Evolutionary conservation across 331 rosid genomes (phyloP).

Genomic region (Spiraea crenata): DNA sequence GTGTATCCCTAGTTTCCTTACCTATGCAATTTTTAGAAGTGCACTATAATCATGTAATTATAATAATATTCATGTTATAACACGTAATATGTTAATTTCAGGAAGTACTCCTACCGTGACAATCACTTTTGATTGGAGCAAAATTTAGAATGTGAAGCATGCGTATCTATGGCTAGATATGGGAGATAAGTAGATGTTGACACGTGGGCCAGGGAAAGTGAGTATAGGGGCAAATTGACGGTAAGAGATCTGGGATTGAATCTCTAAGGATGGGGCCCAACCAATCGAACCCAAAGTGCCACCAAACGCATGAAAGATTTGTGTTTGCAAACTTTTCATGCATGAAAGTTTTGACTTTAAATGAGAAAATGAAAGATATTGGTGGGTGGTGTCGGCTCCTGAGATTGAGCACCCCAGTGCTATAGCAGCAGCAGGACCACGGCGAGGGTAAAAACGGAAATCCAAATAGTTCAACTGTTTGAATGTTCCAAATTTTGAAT

Average conservation of each 20-base stretch:
- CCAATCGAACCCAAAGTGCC: neutral
- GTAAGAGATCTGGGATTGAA: constrained; percentile 27
- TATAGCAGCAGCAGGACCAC: neutral
- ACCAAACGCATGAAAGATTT: constrained; percentile 2
- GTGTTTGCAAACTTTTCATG: constrained; percentile 24
- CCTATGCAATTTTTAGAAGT: no score
- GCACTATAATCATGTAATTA: no score
- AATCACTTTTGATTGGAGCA: constrained; percentile 1
- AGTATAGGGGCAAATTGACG: constrained; percentile 36
- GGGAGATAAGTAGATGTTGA: constrained; percentile 49
- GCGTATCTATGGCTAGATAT: constrained; percentile 52
- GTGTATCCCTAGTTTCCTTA: no score
- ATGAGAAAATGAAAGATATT: neutral
- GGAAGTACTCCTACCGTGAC: constrained; percentile 27
- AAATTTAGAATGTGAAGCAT: constrained; percentile 42
- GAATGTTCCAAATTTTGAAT: constrained; percentile 7
- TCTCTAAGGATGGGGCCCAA: constrained; percentile 32
- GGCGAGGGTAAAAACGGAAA: constrained; percentile 18
- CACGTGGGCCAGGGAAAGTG: constrained; percentile 61
- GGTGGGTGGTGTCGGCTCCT: constrained; percentile 56
- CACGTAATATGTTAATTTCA: no score
- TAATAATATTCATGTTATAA: no score
- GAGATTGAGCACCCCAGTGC: constrained; percentile 15
- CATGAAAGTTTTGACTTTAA: constrained; percentile 54
- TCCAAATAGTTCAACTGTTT: neutral